These are phyloP conservation scores for Paxillus ammoniavirescens DNA, from an alignment of 768 basidiomycete species.

Conservation along the genomic window DNA sequence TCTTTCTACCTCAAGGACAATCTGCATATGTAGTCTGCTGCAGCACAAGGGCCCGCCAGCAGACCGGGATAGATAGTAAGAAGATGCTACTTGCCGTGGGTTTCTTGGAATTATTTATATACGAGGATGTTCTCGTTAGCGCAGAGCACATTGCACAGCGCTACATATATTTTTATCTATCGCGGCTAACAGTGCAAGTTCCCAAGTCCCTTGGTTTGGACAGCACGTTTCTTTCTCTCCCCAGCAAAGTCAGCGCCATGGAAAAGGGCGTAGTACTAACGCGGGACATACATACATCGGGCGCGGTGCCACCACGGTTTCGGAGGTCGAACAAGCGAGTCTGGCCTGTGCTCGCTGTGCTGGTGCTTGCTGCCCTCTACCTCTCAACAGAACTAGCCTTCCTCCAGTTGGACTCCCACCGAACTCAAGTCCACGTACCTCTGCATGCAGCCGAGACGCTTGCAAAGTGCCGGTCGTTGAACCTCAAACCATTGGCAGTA, in stretches of 20 bases:
- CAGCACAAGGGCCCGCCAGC: no score
- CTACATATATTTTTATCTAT: neutral
- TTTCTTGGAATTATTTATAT: no score
- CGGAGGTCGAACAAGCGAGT: slow-evolving; percentile 8
- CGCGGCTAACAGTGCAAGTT: neutral
- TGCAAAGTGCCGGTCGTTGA: slow-evolving; percentile 46
- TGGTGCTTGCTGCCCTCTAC: slow-evolving; percentile 18
- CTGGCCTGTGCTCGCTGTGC: slow-evolving; percentile 13
- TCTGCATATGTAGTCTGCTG: no score
- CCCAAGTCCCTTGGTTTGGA: neutral
- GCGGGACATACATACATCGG: no score
- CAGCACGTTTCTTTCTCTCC: neutral
- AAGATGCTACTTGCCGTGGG: no score
- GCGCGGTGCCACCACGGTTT: neutral
- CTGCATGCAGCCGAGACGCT: slow-evolving; percentile 31
- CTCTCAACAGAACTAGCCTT: slow-evolving; percentile 7
- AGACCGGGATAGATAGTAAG: no score
- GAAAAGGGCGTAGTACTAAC: no score
- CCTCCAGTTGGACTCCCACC: neutral
- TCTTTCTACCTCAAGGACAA: no score
- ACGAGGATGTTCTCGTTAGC: no score
- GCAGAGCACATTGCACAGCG: neutral
- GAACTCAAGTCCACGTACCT: slow-evolving; percentile 11
- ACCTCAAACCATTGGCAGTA: slow-evolving; percentile 34
- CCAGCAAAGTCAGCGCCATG: neutral